phyloP scores from a whole-genome alignment of 306 rosid species.

The Ammopiptanthus mongolicus region DNA sequence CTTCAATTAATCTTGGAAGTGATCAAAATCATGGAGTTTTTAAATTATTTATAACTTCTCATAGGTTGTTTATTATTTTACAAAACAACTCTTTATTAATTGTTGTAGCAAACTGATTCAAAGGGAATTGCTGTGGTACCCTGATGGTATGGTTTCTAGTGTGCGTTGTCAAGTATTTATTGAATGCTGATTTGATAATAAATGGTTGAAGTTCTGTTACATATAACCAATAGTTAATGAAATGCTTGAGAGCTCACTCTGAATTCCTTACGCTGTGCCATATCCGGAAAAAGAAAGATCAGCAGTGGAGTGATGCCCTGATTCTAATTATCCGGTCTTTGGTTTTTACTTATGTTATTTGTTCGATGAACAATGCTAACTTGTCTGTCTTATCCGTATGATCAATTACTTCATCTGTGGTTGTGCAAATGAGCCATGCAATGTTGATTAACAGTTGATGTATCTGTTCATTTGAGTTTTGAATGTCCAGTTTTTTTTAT shows the following conservation, averaged over 20 bases:
- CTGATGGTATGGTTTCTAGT: neutral
- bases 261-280: neutral
- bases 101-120: slow-evolving; percentile 2
- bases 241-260: neutral
- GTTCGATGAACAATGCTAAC: neutral
- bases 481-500: neutral
- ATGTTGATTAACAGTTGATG: neutral
- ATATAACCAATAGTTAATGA: no score
- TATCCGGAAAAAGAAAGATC: neutral
- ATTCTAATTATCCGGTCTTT: neutral
- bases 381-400: neutral
- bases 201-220: no score
- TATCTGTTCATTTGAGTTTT: neutral
- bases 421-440: neutral
- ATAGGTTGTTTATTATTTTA: slow-evolving; percentile 10
- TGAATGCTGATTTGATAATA: neutral
- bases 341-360: neutral
- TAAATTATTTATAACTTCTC: neutral
- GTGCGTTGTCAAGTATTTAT: neutral
- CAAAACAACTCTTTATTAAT: neutral
- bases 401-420: neutral
- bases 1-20: neutral
- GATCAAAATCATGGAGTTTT: neutral
- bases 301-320: neutral
- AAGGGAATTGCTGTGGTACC: neutral